phyloP scores from a whole-genome alignment of 176 grass and related monocot genomes.

The Secale cereale region DNA sequence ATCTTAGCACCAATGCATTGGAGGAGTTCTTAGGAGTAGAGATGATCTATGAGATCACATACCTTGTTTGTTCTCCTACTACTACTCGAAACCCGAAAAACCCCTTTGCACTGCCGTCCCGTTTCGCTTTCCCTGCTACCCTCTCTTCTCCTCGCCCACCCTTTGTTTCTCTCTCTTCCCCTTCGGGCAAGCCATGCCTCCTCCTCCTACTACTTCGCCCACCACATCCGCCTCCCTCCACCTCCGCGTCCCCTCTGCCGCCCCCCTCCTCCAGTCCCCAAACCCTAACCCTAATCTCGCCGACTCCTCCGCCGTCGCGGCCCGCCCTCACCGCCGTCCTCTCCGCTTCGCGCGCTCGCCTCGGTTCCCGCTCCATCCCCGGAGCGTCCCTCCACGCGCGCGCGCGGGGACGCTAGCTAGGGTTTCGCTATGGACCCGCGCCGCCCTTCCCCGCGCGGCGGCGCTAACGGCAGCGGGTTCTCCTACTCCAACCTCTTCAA shows the following conservation, averaged over 20 bases:
- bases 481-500: slow-evolving; percentile 86
- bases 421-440: slow-evolving; percentile 79
- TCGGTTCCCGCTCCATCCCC: not conserved
- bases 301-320: not conserved
- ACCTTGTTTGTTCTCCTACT: not conserved
- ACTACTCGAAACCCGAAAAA: not conserved
- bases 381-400: not conserved
- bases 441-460: slow-evolving; percentile 47
- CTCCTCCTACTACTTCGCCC: slow-evolving; percentile 29
- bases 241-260: slow-evolving; percentile 12
- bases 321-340: not conserved
- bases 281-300: slow-evolving; percentile 70
- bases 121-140: slow-evolving; percentile 59
- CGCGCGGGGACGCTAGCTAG: slow-evolving; percentile 20
- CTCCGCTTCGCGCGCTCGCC: not conserved
- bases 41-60: too few relatives aligned
- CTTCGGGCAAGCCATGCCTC: slow-evolving; percentile 44
- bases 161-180: slow-evolving; percentile 33
- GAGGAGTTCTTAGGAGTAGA: too few relatives aligned
- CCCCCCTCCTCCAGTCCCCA: not conserved
- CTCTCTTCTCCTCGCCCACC: slow-evolving; percentile 33
- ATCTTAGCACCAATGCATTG: too few relatives aligned
- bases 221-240: slow-evolving; percentile 42
- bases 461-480: slow-evolving; percentile 57
- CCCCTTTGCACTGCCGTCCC: not conserved